These are phyloP conservation scores for Wickerhamiella shivajii DNA, from an alignment of 805 yeast genomes.

Conservation along the genomic window DNA sequence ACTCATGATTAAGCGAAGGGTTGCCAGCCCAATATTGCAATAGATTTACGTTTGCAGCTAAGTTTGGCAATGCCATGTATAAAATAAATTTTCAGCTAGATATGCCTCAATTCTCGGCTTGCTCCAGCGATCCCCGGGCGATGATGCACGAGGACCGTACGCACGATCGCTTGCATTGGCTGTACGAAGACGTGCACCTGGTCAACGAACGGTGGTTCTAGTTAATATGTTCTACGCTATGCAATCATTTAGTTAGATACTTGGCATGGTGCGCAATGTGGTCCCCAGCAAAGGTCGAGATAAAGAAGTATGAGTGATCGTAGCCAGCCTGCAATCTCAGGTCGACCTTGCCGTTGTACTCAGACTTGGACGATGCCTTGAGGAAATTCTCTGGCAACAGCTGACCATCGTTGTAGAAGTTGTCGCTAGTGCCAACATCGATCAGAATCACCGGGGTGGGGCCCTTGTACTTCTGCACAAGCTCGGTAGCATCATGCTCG, in stretches of 20 bases:
- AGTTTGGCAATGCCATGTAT: not conserved
- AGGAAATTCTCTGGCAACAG: slow-evolving; percentile 62
- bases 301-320: slow-evolving; percentile 83
- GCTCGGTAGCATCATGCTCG: slow-evolving; percentile 70
- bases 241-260: slow-evolving; percentile 27
- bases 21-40: too few species aligned
- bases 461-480: slow-evolving; percentile 44
- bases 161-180: not conserved
- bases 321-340: slow-evolving; percentile 60
- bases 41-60: too few species aligned
- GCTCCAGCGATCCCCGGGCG: not conserved
- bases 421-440: slow-evolving; percentile 70
- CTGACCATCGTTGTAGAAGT: slow-evolving; percentile 49
- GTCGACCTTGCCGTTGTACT: slow-evolving; percentile 45
- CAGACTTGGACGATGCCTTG: slow-evolving; percentile 42
- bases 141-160: not conserved
- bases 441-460: slow-evolving; percentile 50
- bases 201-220: not conserved
- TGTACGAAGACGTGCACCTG: not conserved
- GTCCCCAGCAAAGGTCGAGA: slow-evolving; percentile 61
- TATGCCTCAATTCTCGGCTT: not conserved
- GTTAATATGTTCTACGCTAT: not conserved
- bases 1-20: too few species aligned
- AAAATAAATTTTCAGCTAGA: not conserved
- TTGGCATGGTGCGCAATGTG: slow-evolving; percentile 84